These are phyloP conservation scores for Suhomyces bolitotheri DNA, from an alignment of 1,139 yeast genomes.

Conservation along the genomic window DNA sequence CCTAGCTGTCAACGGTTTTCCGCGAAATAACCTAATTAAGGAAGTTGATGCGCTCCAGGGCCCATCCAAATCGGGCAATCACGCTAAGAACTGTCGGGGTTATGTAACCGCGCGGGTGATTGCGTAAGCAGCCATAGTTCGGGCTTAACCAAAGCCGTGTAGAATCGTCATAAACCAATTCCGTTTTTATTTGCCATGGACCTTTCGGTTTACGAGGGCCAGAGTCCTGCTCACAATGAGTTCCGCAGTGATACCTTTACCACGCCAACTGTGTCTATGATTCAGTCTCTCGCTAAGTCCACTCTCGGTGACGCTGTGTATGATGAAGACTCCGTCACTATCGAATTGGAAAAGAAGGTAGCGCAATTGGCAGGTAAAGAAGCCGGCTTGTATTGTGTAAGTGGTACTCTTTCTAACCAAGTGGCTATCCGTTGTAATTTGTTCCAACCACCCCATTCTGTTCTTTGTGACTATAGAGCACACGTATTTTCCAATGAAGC, in stretches of 20 bases:
- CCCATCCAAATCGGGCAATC: too few relatives aligned
- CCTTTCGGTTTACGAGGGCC: conserved; percentile 7
- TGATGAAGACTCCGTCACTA: conserved; percentile 75
- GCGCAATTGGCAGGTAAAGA: conserved; percentile 76
- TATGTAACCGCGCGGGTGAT: too few relatives aligned
- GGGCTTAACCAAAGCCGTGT: too few relatives aligned
- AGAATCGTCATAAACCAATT: too few relatives aligned
- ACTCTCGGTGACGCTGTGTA: conserved; percentile 87
- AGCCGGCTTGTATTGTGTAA: conserved; percentile 79
- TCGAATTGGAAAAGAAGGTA: conserved; percentile 62
- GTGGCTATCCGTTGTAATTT: conserved; percentile 78
- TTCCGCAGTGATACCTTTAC: conserved; percentile 52
- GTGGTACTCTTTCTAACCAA: conserved; percentile 92
- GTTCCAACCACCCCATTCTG: conserved; percentile 81
- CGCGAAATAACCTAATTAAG: too few relatives aligned
- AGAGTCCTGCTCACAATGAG: conserved; percentile 37
- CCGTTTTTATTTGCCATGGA: conserved; percentile 5
- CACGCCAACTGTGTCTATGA: conserved; percentile 44
- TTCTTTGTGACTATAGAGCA: conserved; percentile 81
- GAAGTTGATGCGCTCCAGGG: too few relatives aligned
- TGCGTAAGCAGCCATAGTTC: too few relatives aligned
- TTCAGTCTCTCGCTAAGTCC: conserved; percentile 39
- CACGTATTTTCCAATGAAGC: conserved; percentile 87
- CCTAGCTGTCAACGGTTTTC: too few relatives aligned
- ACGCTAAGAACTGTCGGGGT: too few relatives aligned